Evolutionary conservation across 1,284 basidiomycete species (phyloP), one percentile per base, ranked within the genome.

Genomic region (Neonothopanus nambi): DNA sequence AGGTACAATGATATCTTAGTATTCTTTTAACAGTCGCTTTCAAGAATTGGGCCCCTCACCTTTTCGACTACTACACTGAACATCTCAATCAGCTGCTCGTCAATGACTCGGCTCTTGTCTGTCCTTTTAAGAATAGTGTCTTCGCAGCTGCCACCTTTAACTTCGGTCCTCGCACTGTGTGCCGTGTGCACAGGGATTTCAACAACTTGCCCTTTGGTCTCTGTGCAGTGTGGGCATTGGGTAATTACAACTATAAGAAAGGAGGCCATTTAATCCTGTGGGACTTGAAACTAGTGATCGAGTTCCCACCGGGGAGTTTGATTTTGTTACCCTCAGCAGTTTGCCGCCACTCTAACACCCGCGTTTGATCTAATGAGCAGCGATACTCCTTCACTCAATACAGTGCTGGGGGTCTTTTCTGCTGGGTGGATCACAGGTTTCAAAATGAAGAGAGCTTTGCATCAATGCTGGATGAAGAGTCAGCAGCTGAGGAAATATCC

Each of bases 211-310:
- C 45, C 12, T 44, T 43, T 35, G 37, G 28, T 6, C 40, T n/a
- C 13, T 48, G 54, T 40, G 44, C 36, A 6, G 48, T 52, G 18
- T 57, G 51, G 3, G 57, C 63, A 0, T 26, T 63, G 3, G 68
- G 67, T 2, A 18, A 54, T n/a, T 69, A 56, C 49, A 52, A 69
- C 46, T 43, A 42, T 2, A 49, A 33, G 17, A 40, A 54, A 18
- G 60, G 67, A 1, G 66, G 67, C 7, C 65, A 68, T 42, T 35
- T 69, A 4, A 39, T 68, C 2, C 54, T 69, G 2, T 60, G 57
- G 42, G 59, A 64, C 17, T 44, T 65, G 18, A 54, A 58, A 17
- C 44, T 66, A 3, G 51, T 67, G 8, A 57, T 69, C 23, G 60
- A 66, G 28, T 65, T 68, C 40, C 48, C 59, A 15, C 54, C 58